Conservation (phyloP, 805 yeast genomes). For the Starmerella kuoi region DNA sequence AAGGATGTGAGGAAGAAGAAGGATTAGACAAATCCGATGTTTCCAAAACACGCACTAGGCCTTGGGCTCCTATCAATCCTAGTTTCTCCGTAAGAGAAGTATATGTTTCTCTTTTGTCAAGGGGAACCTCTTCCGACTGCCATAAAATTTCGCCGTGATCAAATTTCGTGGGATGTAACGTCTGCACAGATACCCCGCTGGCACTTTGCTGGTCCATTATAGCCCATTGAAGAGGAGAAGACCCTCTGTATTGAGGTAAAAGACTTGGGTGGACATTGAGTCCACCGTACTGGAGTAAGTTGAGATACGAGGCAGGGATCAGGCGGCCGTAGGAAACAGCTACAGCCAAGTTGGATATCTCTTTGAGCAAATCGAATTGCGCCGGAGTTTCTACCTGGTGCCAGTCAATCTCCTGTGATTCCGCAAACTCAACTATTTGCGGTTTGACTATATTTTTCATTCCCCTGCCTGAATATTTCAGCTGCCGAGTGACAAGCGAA, state of each 20-base stretch:
- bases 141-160: slow-evolving; percentile 63
- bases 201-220: slow-evolving; percentile 45
- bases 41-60: slow-evolving; percentile 38
- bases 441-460: slow-evolving; percentile 15
- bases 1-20: neutral
- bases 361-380: slow-evolving; percentile 13
- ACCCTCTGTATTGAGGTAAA: slow-evolving; percentile 68
- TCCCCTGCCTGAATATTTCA: slow-evolving; percentile 23
- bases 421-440: slow-evolving; percentile 19
- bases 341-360: slow-evolving; percentile 43
- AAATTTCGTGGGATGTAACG: slow-evolving; percentile 75
- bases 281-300: slow-evolving; percentile 46
- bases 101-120: slow-evolving; percentile 37
- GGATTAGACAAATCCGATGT: slow-evolving; percentile 11
- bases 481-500: slow-evolving; percentile 14
- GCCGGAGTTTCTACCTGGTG: slow-evolving; percentile 13
- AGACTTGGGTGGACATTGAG: slow-evolving; percentile 88
- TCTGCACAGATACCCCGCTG: slow-evolving; percentile 84
- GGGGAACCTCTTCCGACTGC: slow-evolving; percentile 39
- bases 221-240: slow-evolving; percentile 80
- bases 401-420: slow-evolving; percentile 10
- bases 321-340: slow-evolving; percentile 86
- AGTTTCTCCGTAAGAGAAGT: slow-evolving; percentile 38
- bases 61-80: slow-evolving; percentile 49
- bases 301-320: slow-evolving; percentile 54